Evolutionary conservation across 345 rosid species (phyloP), one percentile per base, ranked within the genome.

Genomic region (Gossypium bickii): DNA sequence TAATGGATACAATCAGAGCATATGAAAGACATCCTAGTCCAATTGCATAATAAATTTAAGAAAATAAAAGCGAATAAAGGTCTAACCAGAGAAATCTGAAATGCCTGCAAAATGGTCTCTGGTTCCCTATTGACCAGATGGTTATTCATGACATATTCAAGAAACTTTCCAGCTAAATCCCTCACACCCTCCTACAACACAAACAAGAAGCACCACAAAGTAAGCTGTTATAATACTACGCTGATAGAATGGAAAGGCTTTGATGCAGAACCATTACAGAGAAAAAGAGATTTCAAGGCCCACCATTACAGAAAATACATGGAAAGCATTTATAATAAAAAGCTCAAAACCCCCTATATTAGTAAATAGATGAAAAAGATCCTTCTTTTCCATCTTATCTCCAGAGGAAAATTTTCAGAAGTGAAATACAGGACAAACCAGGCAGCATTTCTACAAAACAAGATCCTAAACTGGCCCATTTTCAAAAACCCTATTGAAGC

Each of bases 41-140:
- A 70, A 29, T 44, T 29, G 64, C 51, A 55, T 20, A 71, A 38
- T 27, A 17, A 29, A 55, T 15, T 55, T 16, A 64, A 41, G 49
- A 38, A 34, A 34, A 45, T 20, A 41, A 5, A 12, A 53, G 18
- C 20, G 52, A 44, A 20, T 15, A 24, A 25, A 65, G 60, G 41
- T 73, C 93, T 82, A 58, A 95, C 99, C 93, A 93, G 67, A 55
- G 98, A 90, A 72, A 95, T 80, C 82, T 85, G 91, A 77, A 95
- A 95, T 24, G 97, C 99, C 83, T 95, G 96, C 78, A 89, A 83
- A 47, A 80, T 74, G 63, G 87, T 76, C 59, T 74, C 82, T 25
- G 91, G 89, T 81, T 93, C 91, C 82, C 77, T 79, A 65, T 65
- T 79, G 68, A 93, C 83, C 73, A 25, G 86, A 79, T 87, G 86